Base-by-base conservation (phyloP, 495 filamentous ascomycete species). In the Neurospora cerealis region DNA sequence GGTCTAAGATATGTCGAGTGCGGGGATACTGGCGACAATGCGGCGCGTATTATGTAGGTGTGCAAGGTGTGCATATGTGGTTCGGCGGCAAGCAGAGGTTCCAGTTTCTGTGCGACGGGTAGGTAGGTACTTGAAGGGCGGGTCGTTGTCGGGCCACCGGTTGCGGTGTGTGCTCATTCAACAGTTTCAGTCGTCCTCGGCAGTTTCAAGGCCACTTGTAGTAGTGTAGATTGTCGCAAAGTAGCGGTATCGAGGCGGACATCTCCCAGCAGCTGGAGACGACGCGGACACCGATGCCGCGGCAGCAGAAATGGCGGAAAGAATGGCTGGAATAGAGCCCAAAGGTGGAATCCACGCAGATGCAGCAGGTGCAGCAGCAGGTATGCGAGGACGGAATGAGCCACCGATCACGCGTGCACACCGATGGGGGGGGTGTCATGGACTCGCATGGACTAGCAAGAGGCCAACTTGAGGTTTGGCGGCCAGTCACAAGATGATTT, bases 41-140 rank as follows among this genome's bases (percentile, higher is more conserved):
- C 75, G 78, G 73, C 75, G 74, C 77, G 71, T 76, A 76, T 74
- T 77, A 79, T 80, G 77, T 72, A 44, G 71, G 48, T 73, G 19
- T 42, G 69, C 38, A 39, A 69, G 74, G 15, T 71, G 75, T 66
- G 44, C 46, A 70, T 37, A 39, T 37, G 38, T 69, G 48, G 36
- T 72, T 72, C 41, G 44, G 71, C 71, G 46, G 73, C 46, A 71
- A 28, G 44, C 69, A 40, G 69, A 38, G 39, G 34, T 70, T 37
- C 69, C 36, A 44, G 46, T 34, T 70, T 40, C 66, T 69, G 46
- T 44, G 69, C 38, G 73, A 24, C 37, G 70, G 40, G 24, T 70
- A 44, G 32, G 24, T 70, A 44, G 32, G 34, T 21, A 71, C 46
- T 69, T 17, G 40, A 36, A 36, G 19, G 62, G 17, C 39, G 34